A percentile compares a stretch with the other conserved stretches of the same genome.
phyloP scores from a whole-genome alignment of 2,329 filamentous ascomycete genomes.

The Endoconidiophora laricicola region DNA sequence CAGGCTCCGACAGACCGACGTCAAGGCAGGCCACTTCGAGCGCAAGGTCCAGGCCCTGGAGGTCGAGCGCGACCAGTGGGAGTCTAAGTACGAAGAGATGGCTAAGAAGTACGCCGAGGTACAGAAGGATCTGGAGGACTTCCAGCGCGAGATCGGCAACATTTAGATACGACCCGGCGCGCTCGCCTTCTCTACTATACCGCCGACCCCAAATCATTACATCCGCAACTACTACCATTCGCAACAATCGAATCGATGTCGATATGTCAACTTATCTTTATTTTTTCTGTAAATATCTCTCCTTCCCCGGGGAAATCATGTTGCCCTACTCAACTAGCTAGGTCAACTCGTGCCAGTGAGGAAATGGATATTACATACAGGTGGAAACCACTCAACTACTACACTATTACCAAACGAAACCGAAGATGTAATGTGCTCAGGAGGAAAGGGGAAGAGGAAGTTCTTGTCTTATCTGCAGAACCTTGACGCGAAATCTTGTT shows the following conservation, averaged over 20 bases:
- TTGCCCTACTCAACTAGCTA: too few relatives aligned
- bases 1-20: constrained; percentile 95
- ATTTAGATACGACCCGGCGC: constrained; percentile 42
- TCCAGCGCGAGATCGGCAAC: constrained; percentile 82
- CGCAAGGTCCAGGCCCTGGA: constrained; percentile 97
- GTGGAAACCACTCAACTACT: too few relatives aligned
- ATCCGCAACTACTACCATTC: neutral
- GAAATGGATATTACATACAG: too few relatives aligned
- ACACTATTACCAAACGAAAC: too few relatives aligned
- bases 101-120: constrained; percentile 67
- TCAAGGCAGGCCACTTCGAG: constrained; percentile 98
- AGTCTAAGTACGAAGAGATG: constrained; percentile 97
- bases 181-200: constrained; percentile 7
- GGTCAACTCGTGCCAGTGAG: too few relatives aligned
- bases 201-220: too few relatives aligned
- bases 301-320: too few relatives aligned
- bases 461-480: constrained; percentile 10
- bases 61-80: constrained; percentile 81
- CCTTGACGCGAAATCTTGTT: constrained; percentile 3
- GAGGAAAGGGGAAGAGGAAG: neutral
- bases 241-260: neutral
- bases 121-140: constrained; percentile 82
- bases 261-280: neutral
- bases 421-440: constrained; percentile 1
- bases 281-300: neutral